A percentile compares a stretch with the other conserved stretches of the same genome.
phyloP scores from a whole-genome alignment of 345 rosid genomes.

The Eucalyptus virginea region DNA sequence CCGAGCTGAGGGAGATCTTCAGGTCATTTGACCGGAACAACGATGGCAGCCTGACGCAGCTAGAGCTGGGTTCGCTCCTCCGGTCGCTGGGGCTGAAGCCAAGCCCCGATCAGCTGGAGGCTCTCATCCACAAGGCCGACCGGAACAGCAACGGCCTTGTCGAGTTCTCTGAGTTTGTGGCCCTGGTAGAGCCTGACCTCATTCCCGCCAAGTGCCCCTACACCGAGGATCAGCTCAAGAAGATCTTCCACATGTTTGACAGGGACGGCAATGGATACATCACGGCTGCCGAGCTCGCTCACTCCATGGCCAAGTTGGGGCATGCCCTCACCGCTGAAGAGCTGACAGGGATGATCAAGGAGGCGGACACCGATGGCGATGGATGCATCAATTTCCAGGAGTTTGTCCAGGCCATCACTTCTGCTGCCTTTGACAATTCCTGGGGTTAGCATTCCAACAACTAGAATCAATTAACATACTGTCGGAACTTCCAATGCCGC shows the following conservation, averaged over 20 bases:
- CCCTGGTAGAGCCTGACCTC: conserved; percentile 70
- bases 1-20: conserved; percentile 69
- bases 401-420: conserved; percentile 64
- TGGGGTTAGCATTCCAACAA: conserved; percentile 25
- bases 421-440: conserved; percentile 81
- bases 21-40: conserved; percentile 75
- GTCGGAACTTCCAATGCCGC: not conserved
- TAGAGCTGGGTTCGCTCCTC: conserved; percentile 74
- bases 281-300: conserved; percentile 74
- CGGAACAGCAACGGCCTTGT: conserved; percentile 62
- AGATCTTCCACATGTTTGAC: conserved; percentile 58
- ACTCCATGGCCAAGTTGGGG: conserved; percentile 76
- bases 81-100: conserved; percentile 68
- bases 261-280: conserved; percentile 66
- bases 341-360: conserved; percentile 80
- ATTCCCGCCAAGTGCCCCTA: conserved; percentile 48
- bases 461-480: not conserved
- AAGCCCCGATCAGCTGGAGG: conserved; percentile 57
- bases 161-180: conserved; percentile 75
- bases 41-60: conserved; percentile 80
- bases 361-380: conserved; percentile 81
- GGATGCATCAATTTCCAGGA: conserved; percentile 77
- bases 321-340: conserved; percentile 73
- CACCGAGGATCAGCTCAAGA: conserved; percentile 57
- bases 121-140: conserved; percentile 59